Base-by-base conservation (phyloP, 805 yeast species). In the Metschnikowia bowlesiae region DNA sequence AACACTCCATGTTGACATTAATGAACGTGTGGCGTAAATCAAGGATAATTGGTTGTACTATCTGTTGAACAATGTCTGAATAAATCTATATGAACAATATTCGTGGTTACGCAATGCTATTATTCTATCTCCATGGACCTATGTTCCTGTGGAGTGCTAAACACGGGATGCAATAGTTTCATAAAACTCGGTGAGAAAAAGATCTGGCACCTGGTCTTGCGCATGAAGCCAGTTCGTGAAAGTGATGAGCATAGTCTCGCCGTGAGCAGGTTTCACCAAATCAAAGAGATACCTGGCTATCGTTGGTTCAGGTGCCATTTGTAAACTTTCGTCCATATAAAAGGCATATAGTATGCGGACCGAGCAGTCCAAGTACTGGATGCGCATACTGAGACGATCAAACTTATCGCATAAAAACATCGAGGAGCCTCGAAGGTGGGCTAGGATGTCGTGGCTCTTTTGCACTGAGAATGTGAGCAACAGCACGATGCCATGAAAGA, bases 401-500 rank as follows among this genome's bases (percentile, higher is more conserved):
- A 44, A 36, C 40, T 44, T 44, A 11, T 44, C 39, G 29, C 39
- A 16, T 14, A 44, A 29, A 8, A 28, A 35, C 8, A 13, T 11
- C 4, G 46, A 36, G 22, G 46, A 14, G 13, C 37, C 16, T 29
- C 46, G 34, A 28, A 49, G 37, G 44, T 54, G 51, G 33, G 39
- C 46, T 30, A 49, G 26, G 29, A 54, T 35, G 36, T 38, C 35
- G 1, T 29, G 11, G 29, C 53, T 44, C 39, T 55, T 53, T 14
- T 28, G 39, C 26, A 11, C 29, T 1, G 53, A 32, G 40, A 48
- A 59, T 5, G 29, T 39, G n/a, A 53, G 47, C 31, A 53, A 39
- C 50, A 41, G 44, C 9, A 39, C 32, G 4, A 54, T 32, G 8
- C 61, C 65, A 10, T 55, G 54, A 42, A 70, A 70, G 16, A 70